Base-by-base conservation (phyloP, 2,329 filamentous ascomycete species). In the Diaporthe caulivora region DNA sequence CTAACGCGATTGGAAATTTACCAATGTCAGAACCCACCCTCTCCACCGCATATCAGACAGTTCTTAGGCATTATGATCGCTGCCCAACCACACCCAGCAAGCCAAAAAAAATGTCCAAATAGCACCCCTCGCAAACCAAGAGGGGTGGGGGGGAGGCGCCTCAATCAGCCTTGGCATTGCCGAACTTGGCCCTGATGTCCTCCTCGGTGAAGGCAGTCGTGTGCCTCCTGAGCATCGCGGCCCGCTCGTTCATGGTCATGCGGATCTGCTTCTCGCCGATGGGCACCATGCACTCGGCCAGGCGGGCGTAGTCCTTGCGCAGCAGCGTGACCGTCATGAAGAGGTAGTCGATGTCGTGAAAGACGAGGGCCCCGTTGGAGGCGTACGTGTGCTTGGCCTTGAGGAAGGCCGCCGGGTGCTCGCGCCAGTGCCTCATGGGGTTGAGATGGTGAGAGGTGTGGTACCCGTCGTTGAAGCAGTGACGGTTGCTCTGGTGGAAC, bases 381-480 rank as follows among this genome's bases (percentile, higher is more conserved):
- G 89, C 86, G 78, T 95, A 96, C 3, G 87, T 87, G 31, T 88
- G 83, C 82, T 94, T 95, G 58, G 91, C 89, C 77, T 91, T 87
- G 2, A 95, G 84, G 82, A 96, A 95, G 9, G 93, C 89, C 17
- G 91, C 86, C 0, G 94, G 94, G 77, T 95, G 94, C 26, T 95
- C 92, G 72, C 94, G 91, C 94, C 94, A 96, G 84, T 95, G 94
- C 1, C 94, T 90, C 37, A 90, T 87, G 0, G 93, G 93, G 82
- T 95, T 94, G 68, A 95, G 88, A 78, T 95, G 93, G 79, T 95
- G 94, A 24, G 92, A 94, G 9, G 93, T 95, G 82, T 95, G 93
- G 81, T 95, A 95, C 76, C 93, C 93, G 78, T 95, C 93, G 78
- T 95, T 95, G 87, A 92, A 95, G 84, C 92, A 95, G 82, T 92